Evolutionary conservation across 2,329 filamentous ascomycete genomes (phyloP), one percentile per base, ranked within the genome.

Genomic region (Microsporum audouinii): DNA sequence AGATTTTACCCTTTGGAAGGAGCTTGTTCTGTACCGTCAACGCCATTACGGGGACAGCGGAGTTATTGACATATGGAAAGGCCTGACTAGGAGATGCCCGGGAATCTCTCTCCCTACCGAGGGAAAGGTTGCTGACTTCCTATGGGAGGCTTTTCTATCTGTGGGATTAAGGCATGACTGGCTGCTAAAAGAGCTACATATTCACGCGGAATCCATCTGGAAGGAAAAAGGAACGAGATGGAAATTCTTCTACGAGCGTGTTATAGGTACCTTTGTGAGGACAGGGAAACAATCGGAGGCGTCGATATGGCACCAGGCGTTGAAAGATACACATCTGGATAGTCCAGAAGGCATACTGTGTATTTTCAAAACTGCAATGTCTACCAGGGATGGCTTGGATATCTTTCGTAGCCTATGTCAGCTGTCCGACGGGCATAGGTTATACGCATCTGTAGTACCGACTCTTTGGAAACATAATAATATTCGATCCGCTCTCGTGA

Each of bases 401-500:
- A 68, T 70, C 0, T 74, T 82, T 57, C 72, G 71, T 51, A 66
- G 66, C 6, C 74, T 82, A 27, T 80, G 79, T 64, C 66, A 69
- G 17, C 61, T 71, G 8, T 68, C 70, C 8, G 63, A 69, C 3
- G 69, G 72, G 49, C 72, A 74, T 56, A 72, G 72, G 49, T 71
- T 79, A 6, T 82, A 82, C 64, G 68, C 68, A 2, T 70, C 68
- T 29, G 67, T 77, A n/a, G 72, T 82, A 31, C 69, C 74, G 14
- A 63, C 65, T 17, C 66, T 82, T 1, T 73, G 76, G 65, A 65
- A 69, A 5, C 67, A 69, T 39, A 71, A 73, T 29, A 65, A 73
- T 43, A 69, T 72, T 57, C 65, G 73, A 23, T 67, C 74, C 60
- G 77, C 78, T 34, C 66, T 78, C 6, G 68, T 69, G 17, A 79